phyloP scores from a whole-genome alignment of 257 asterid genomes.

The Anisodus acutangulus region DNA sequence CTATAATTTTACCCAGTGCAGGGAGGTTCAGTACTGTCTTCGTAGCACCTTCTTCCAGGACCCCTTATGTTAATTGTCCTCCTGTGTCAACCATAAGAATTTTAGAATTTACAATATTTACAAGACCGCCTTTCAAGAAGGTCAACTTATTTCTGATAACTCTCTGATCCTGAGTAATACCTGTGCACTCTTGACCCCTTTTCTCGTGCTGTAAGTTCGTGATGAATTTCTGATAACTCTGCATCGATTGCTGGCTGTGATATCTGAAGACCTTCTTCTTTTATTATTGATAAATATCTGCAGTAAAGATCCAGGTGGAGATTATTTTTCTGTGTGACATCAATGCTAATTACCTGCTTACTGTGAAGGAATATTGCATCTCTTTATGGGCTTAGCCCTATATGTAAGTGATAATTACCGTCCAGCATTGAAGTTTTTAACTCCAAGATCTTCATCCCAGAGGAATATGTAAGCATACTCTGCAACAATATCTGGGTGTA shows the following conservation, averaged over 20 bases:
- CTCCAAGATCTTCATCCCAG: conserved; percentile 93
- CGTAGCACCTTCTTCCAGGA: conserved; percentile 56
- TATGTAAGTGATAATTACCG: conserved; percentile 44
- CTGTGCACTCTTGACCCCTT: conserved; percentile 60
- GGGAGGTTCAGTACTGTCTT: conserved; percentile 61
- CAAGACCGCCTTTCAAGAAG: not conserved
- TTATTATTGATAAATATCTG: conserved; percentile 65
- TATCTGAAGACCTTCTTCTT: conserved; percentile 71
- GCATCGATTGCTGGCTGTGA: conserved; percentile 88
- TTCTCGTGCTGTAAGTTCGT: conserved; percentile 60
- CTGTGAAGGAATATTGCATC: not conserved
- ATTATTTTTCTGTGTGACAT: not conserved
- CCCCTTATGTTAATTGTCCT: conserved; percentile 50
- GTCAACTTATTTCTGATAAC: not conserved
- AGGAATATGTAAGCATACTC: conserved; percentile 67
- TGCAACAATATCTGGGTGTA: conserved; percentile 77
- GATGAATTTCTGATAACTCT: conserved; percentile 61
- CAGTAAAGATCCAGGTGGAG: conserved; percentile 19
- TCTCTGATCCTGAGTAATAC: conserved; percentile 38
- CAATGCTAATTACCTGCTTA: not conserved
- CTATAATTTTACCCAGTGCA: conserved; percentile 62
- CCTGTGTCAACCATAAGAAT: conserved; percentile 39
- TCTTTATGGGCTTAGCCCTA: not conserved
- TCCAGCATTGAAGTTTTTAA: conserved; percentile 62
- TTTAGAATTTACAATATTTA: not conserved